Base-by-base conservation (phyloP, 2,329 filamentous ascomycete genomes). In the Colletotrichum tanaceti region DNA sequence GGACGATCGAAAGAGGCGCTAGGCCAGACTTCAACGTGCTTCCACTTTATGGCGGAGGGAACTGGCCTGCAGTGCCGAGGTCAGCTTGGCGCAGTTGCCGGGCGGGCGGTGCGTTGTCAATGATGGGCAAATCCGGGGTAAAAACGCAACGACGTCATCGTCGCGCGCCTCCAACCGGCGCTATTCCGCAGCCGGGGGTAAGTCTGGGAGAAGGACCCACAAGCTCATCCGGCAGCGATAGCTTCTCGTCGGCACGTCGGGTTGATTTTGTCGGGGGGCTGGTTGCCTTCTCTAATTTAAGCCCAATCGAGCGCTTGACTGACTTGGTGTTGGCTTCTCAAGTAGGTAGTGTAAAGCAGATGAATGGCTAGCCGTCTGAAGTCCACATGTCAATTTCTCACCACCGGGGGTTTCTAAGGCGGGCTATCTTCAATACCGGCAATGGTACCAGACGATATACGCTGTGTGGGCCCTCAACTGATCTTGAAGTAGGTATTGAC, bases 141-240 rank as follows among this genome's bases (percentile, higher is more conserved):
- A 18, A 13, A 46, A n/a, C n/a, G 57, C 20, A 49, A 59, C 43
- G 57, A 49, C 57, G 57, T 59, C 57, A 59, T 59, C 44, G 43
- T 49, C 44, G 43, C 43, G 44, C n/a, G 43, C 28, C 22, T 38
- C 24, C 16, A 38, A n/a, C 11, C 43, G 16, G 57, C 57, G 57
- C 57, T 49, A 35, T 24, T 24, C 57, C 57, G 20, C 20, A 59
- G 9, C 44, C 43, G 57, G 57, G 28, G 57, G 1, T 24, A n/a
- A 24, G 41, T 28, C n/a, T 47, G 10, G n/a, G 43, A 28, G 14
- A 32, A 7, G 55, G 13, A 47, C 20, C 43, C 28, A 38, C 55
- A 9, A 14, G 32, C 57, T 41, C 57, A 49, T 20, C 43, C 14
- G 43, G 20, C 20, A 54, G 28, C 32, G 43, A 35, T 38, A 54